A percentile compares a stretch with the other conserved stretches of the same genome.
Conservation (phyloP, 2,329 filamentous ascomycete species). For the Chaetomiaceae sp. region DNA sequence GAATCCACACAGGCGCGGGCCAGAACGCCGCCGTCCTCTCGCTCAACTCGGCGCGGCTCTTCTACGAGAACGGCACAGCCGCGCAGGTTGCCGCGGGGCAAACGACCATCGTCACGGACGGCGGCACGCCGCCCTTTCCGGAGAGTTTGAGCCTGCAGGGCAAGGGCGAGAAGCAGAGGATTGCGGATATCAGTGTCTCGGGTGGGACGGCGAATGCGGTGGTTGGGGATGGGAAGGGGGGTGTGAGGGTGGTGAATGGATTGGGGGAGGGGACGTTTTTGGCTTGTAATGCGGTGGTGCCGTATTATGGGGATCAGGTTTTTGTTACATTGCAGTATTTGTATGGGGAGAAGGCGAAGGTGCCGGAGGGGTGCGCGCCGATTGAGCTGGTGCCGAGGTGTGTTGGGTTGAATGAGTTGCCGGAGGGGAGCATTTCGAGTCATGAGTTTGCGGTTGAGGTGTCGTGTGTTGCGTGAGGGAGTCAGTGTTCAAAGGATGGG, state of each 20-base stretch:
- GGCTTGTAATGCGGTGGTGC: slow-evolving; percentile 40
- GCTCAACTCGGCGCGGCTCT: slow-evolving; percentile 31
- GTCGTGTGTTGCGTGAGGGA: slow-evolving; percentile 31
- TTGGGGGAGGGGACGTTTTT: slow-evolving; percentile 34
- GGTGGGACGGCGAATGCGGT: slow-evolving; percentile 35
- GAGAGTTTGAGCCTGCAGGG: slow-evolving; percentile 35
- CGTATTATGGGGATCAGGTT: slow-evolving; percentile 39
- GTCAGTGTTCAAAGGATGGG: too few relatives aligned
- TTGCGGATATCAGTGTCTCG: slow-evolving; percentile 35
- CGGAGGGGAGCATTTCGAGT: slow-evolving; percentile 34
- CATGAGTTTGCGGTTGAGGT: slow-evolving; percentile 38
- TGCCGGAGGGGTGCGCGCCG: slow-evolving; percentile 40
- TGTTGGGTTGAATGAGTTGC: slow-evolving; percentile 34
- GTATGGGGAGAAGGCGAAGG: slow-evolving; percentile 25
- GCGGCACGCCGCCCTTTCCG: slow-evolving; percentile 38
- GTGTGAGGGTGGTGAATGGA: slow-evolving; percentile 28
- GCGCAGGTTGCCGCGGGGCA: slow-evolving; percentile 29
- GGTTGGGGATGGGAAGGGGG: slow-evolving; percentile 33
- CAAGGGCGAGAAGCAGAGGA: slow-evolving; percentile 24
- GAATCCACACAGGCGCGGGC: slow-evolving; percentile 42
- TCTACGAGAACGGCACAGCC: slow-evolving; percentile 48
- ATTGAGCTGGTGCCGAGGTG: slow-evolving; percentile 44
- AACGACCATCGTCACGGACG: slow-evolving; percentile 38
- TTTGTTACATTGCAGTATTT: slow-evolving; percentile 39
- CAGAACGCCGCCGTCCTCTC: slow-evolving; percentile 36